Base-by-base conservation (phyloP, 208 protist genomes). In the Crithidia brevicula region DNA sequence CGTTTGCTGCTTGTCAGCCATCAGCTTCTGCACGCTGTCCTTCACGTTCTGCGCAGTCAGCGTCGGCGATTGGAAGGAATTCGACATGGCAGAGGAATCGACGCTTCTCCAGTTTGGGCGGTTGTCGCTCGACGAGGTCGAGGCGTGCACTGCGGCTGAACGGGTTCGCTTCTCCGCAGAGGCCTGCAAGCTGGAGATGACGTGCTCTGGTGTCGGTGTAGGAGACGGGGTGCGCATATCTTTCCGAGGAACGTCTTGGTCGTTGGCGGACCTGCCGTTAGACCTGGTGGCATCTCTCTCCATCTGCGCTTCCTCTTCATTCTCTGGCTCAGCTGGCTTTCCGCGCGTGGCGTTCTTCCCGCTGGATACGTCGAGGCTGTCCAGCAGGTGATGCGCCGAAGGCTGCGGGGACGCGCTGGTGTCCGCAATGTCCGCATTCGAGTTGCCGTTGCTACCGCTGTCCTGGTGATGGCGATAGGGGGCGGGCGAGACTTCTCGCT, bases 11-110 rank as follows among this genome's bases (percentile, higher is more conserved):
- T 54, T 53, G 15, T 63, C 70, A 9, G 34, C 42, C 4, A 60
- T 27, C 34, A 77, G 47, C 23, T 72, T 57, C 36, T 71, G 58
- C 22, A 83, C 36, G 68, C 77, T 83, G 22, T 79, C 71, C 47
- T 78, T 71, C 16, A 83, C 71, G 61, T 83, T 72, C 62, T 83
- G 72, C 40, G 72, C 61, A 4, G 77, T 83, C 43, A 83, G 53
- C 7, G 31, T 52, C 15, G 77, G 77, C 18, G 77, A 80, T 43
- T 59, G 66, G 42, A 70, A 46, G 23, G 60, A 51, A 6, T 38
- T 46, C 6, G 47, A 36, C 28, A 34, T 59, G 27, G 47, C 15
- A 0, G 61, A 58, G 33, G 3, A 27, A n/a, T 56, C 1, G 7
- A 30, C 42, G 7, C 4, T 60, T 6, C 15, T 20, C 1, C n/a